A percentile compares a stretch with the other conserved stretches of the same genome.
Evolutionary conservation across 768 basidiomycete genomes (phyloP).

Genomic region (Lactarius vividus): DNA sequence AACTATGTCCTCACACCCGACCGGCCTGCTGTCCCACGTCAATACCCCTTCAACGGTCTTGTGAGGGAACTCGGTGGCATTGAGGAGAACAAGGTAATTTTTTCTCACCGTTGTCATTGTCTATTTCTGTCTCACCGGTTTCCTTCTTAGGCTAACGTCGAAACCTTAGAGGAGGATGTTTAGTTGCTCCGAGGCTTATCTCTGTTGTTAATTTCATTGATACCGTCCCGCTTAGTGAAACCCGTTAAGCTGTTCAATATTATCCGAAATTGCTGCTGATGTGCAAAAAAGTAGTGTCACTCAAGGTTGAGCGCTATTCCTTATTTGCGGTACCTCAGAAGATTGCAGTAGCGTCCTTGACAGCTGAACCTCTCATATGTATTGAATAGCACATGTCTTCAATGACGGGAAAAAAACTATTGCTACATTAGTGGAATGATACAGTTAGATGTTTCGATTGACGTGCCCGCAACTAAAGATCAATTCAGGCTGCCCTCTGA

Average conservation of each 20-base stretch:
- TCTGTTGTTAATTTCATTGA: neutral
- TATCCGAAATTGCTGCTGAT: neutral
- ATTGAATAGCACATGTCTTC: neutral
- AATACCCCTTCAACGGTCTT: conserved; percentile 76
- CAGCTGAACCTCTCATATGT: neutral
- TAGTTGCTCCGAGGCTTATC: conserved; percentile 18
- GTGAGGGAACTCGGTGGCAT: conserved; percentile 75
- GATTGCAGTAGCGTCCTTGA: neutral
- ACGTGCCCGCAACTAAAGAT: neutral
- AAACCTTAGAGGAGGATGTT: conserved; percentile 36
- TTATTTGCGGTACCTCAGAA: neutral
- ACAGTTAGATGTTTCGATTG: neutral
- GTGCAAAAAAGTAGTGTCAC: neutral
- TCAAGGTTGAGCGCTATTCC: neutral
- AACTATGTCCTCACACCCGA: conserved; percentile 57
- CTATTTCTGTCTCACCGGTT: conserved; percentile 2
- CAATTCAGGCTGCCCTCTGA: conserved; percentile 10
- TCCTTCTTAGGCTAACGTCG: conserved; percentile 39
- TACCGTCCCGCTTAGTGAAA: neutral
- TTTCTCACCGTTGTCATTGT: neutral
- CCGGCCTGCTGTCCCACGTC: conserved; percentile 62
- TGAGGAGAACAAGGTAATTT: conserved; percentile 71
- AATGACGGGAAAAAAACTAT: neutral
- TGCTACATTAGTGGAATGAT: neutral
- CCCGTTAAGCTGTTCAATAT: neutral